Percentiles rank a stretch among this genome's conserved stretches.
phyloP scores from a whole-genome alignment of 495 filamentous ascomycete genomes.

The Amorphotheca resinae region DNA sequence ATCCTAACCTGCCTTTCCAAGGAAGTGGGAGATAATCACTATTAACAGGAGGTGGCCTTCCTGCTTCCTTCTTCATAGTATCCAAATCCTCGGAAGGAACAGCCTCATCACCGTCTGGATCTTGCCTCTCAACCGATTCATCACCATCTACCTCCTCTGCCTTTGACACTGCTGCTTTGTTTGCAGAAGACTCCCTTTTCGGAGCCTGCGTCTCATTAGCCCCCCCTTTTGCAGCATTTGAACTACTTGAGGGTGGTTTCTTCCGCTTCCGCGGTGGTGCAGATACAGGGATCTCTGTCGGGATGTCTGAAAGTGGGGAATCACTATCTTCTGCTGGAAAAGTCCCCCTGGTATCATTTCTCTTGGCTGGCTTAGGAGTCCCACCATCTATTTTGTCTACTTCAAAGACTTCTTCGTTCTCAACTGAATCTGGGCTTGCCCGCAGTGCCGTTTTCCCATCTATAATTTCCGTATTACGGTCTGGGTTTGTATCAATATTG shows the following conservation, averaged over 20 bases:
- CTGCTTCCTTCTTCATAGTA: slow-evolving; percentile 14
- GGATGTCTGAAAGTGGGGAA: slow-evolving; percentile 12
- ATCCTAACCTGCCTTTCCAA: slow-evolving; percentile 87
- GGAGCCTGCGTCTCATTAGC: slow-evolving; percentile 26
- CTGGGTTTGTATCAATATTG: slow-evolving; percentile 25
- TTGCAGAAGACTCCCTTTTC: slow-evolving; percentile 18
- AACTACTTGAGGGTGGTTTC: slow-evolving; percentile 28
- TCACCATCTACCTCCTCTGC: slow-evolving; percentile 16
- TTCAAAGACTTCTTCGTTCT: slow-evolving; percentile 23
- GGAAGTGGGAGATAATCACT: slow-evolving; percentile 78
- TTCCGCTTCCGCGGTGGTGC: slow-evolving; percentile 12
- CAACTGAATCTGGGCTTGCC: slow-evolving; percentile 32
- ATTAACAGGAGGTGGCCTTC: slow-evolving; percentile 56
- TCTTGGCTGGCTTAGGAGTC: slow-evolving; percentile 3
- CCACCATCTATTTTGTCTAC: slow-evolving; percentile 13
- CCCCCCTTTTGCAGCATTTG: slow-evolving; percentile 28
- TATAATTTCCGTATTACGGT: slow-evolving; percentile 29
- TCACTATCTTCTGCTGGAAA: slow-evolving; percentile 6
- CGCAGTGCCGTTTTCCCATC: slow-evolving; percentile 31
- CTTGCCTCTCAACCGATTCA: slow-evolving; percentile 11
- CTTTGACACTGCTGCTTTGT: slow-evolving; percentile 16
- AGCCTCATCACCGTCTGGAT: slow-evolving; percentile 30
- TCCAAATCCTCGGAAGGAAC: slow-evolving; percentile 24
- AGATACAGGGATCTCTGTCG: neutral
- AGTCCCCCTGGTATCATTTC: neutral